Conservation (phyloP, 768 basidiomycete species). For the Lactarius pseudohatsudake region DNA sequence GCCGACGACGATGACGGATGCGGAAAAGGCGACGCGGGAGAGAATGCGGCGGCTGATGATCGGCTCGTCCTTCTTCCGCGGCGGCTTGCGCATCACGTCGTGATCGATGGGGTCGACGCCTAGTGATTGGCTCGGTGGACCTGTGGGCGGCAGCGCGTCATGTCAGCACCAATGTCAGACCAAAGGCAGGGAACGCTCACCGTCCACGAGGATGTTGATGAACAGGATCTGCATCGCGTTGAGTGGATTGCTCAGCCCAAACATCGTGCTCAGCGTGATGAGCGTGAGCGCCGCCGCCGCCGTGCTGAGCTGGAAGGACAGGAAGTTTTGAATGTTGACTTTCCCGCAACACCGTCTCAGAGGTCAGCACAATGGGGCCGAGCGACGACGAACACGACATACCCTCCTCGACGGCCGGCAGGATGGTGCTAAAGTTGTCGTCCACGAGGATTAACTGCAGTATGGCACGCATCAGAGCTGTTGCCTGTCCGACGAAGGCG, state of each 20-base stretch:
- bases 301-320: constrained; percentile 97
- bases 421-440: constrained; percentile 93
- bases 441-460: constrained; percentile 90
- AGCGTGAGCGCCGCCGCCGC: constrained; percentile 93
- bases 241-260: constrained; percentile 86
- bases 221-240: constrained; percentile 99
- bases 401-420: constrained; percentile 95
- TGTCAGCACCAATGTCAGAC: background rate
- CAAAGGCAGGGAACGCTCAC: constrained; percentile 41
- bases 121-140: constrained; percentile 91
- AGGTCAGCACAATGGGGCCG: constrained; percentile 2
- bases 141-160: constrained; percentile 40
- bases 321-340: constrained; percentile 98
- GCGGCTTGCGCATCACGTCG: constrained; percentile 88
- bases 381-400: constrained; percentile 29
- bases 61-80: constrained; percentile 90
- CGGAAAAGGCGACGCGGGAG: constrained; percentile 86
- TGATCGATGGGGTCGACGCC: constrained; percentile 96
- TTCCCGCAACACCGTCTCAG: constrained; percentile 48
- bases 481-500: too few species aligned
- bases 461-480: background rate
- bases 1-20: constrained; percentile 88
- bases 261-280: constrained; percentile 90
- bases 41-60: constrained; percentile 77
- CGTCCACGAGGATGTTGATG: constrained; percentile 99